Base-by-base conservation (phyloP, 495 filamentous ascomycete genomes). In the Xylaria palmicola region DNA sequence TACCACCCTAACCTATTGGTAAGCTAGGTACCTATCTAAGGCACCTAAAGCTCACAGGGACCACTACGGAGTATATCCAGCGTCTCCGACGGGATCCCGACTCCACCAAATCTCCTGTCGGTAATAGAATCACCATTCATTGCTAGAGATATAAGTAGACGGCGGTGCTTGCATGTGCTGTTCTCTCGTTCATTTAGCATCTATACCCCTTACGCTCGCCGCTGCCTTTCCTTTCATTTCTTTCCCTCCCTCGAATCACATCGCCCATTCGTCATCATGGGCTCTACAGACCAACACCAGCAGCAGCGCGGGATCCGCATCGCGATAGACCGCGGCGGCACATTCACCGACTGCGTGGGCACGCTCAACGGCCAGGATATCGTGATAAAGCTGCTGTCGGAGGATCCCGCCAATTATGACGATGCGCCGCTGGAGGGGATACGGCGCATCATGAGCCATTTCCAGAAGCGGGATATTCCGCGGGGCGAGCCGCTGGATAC, bases 401-500 rank as follows among this genome's bases (percentile, higher is more conserved):
- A 93, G 48, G 92, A 96, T 72, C 92, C 92, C 48, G 80, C 85
- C 54, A 93, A 96, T 72, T 96, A 96, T 66, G 80, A 85, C 50
- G 92, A 96, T 83, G 92, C 92, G 2, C 92, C 92, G 1, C 85
- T 92, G 6, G 92, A 96, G 69, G 94, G 92, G 39, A 96, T 98
- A 66, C 87, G 94, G 12, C 89, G 93, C 54, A 86, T 98, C 49
- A 81, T 98, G 70, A 89, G 91, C 65, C 85, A 85, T 62, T 96
- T 96, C 63, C 87, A 87, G 4, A 81, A 83, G 39, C 78, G 84
- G 48, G 82, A 92, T 40, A 88, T 94, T 29, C 90, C 91, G 0
- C 85, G 93, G 17, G 93, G 92, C 15, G 78, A 90, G 71, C 83
- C 91, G 0, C 73, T 98, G 29, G 91, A 97, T 72, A 95, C 93